These are phyloP conservation scores for Inonotus hispidus DNA, from an alignment of 1,284 basidiomycete genomes.

Conservation along the genomic window DNA sequence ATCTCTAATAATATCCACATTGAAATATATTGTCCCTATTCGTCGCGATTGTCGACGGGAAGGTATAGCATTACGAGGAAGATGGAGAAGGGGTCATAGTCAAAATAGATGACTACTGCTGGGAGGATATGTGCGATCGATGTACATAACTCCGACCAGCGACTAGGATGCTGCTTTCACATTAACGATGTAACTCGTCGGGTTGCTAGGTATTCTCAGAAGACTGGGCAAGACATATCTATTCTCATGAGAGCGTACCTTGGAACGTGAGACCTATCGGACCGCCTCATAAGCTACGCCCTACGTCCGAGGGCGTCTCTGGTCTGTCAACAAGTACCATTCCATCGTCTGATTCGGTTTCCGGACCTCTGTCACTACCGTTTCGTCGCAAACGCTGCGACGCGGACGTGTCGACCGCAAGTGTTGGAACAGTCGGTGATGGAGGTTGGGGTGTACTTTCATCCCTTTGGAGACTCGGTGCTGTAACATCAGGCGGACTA, in stretches of 20 bases:
- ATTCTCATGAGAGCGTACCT: neutral
- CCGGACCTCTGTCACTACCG: constrained; percentile 55
- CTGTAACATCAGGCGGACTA: constrained; percentile 14
- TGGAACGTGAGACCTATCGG: neutral
- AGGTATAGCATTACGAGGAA: neutral
- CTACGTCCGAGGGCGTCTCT: constrained; percentile 17
- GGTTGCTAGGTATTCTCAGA: neutral
- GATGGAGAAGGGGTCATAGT: constrained; percentile 15
- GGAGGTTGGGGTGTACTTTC: constrained; percentile 17
- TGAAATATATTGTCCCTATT: neutral
- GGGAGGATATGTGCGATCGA: no score
- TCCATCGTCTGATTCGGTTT: constrained; percentile 76
- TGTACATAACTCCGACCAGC: neutral
- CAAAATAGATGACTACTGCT: neutral
- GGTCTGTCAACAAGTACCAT: constrained; percentile 71
- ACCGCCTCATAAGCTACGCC: neutral
- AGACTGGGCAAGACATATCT: neutral
- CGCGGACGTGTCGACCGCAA: constrained; percentile 10
- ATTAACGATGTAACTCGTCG: neutral
- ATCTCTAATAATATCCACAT: neutral
- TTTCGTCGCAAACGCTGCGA: constrained; percentile 22
- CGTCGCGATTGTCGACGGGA: neutral
- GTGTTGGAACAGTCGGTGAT: constrained; percentile 8
- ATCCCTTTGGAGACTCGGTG: constrained; percentile 17
- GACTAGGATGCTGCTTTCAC: neutral